Base-by-base conservation (phyloP, 805 yeast genomes). In the Cyberlindnera maclurae region DNA sequence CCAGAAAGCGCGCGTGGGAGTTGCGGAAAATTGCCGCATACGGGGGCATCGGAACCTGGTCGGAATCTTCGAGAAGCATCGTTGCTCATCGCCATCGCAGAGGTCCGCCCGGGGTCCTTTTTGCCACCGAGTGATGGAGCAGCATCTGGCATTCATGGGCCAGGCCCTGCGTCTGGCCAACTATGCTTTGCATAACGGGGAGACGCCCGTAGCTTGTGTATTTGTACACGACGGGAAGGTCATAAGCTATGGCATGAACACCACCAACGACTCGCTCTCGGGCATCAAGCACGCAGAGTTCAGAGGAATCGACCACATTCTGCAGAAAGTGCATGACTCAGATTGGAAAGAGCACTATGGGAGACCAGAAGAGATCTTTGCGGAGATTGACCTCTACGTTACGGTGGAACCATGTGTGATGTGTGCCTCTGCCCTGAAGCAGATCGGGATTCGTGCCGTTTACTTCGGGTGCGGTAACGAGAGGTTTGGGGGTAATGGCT, bases 391-490 rank as follows among this genome's bases (percentile, higher is more conserved):
- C 24, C 67, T 93, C 7, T 90, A 88, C 58, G 98, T 93, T 18
- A 88, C 97, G 0, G 97, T 93, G 0, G 98, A 93, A 60, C 98
- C 98, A 0, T 93, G 98, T 57, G 82, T 93, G 7, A 93, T 93
- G 98, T 93, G 98, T 64, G 97, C 96, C 0, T 78, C 93, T 30
- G 88, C 95, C 3, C 62, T 93, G 30, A 71, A 89, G 42, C 98
- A 93, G 50, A 58, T 89, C 33, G 81, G 82, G 2, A 76, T 93
- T 10, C 61, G 75, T 24, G 65, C 67, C 30, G 96, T 90, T 2
- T 78, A 79, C 33, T 93, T 86, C 53, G 97, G 98, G 0, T 89
- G 96, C 54, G 93, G 87, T 0, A 93, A 93, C 57, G 97, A 90
- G 45, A 63, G 97, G 33, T 93, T 93, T 63, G 98, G 98, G 0